A percentile compares a stretch with the other conserved stretches of the same genome.
These are phyloP conservation scores for Aureobasidium sp. DNA, from an alignment of 2,329 filamentous ascomycete genomes.

Conservation along the genomic window DNA sequence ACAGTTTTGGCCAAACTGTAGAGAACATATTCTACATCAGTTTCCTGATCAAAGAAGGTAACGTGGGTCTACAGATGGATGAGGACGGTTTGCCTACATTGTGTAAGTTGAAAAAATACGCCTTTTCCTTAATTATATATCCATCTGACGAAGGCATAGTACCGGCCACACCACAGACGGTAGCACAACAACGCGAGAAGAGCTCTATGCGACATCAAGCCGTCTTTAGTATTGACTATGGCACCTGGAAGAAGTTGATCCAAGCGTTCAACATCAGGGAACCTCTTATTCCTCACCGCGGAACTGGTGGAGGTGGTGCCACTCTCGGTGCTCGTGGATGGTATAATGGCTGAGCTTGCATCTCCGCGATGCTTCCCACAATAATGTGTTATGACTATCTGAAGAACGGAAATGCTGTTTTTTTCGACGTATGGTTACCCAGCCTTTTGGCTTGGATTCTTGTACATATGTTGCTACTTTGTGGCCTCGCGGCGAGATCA, in stretches of 20 bases:
- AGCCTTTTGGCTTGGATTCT: no score
- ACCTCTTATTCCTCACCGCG: constrained; percentile 75
- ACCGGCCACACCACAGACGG: constrained; percentile 40
- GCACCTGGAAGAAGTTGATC: constrained; percentile 73
- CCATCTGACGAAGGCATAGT: constrained; percentile 30
- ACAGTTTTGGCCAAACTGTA: constrained; percentile 86
- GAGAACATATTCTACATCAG: constrained; percentile 97
- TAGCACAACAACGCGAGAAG: constrained; percentile 50
- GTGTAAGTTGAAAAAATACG: constrained; percentile 49
- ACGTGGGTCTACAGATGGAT: constrained; percentile 67
- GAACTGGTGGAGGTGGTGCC: constrained; percentile 45
- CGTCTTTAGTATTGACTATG: constrained; percentile 80
- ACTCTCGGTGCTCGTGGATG: constrained; percentile 54
- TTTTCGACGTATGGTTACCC: no score
- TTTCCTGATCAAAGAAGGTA: constrained; percentile 85
- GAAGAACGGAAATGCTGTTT: no score
- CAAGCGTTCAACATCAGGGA: constrained; percentile 68
- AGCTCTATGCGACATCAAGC: constrained; percentile 64
- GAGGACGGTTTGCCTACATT: constrained; percentile 69
- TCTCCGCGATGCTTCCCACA: no score
- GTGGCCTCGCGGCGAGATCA: no score
- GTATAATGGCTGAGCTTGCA: constrained; percentile 41
- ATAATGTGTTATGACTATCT: no score
- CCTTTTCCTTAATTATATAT: background rate
- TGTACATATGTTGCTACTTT: no score